A percentile compares a stretch with the other conserved stretches of the same genome.
Conservation (phyloP, 495 filamentous ascomycete genomes). For the Podospora fimiseda region DNA sequence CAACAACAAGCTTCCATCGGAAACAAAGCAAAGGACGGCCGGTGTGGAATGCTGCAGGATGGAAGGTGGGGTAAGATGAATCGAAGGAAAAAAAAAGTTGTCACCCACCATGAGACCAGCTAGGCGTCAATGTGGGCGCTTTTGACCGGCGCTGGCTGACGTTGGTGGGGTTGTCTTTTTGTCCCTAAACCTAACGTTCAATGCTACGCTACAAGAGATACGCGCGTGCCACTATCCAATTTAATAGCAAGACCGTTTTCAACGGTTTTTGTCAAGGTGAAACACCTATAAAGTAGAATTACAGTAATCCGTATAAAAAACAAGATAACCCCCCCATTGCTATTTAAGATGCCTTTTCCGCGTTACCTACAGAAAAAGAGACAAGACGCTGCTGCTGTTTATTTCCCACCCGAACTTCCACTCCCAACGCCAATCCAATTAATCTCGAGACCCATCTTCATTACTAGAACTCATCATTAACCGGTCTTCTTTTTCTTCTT, state of each 20-base stretch:
- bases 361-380: too few species aligned
- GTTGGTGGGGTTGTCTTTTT: slow-evolving; percentile 14
- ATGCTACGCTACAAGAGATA: too few species aligned
- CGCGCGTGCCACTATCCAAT: not conserved
- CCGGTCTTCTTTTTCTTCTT: slow-evolving; percentile 47
- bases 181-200: too few species aligned
- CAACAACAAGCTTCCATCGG: not conserved
- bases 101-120: slow-evolving; percentile 3
- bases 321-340: too few species aligned
- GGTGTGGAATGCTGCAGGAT: slow-evolving; percentile 3
- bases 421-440: not conserved
- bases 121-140: not conserved
- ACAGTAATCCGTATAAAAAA: too few species aligned
- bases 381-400: not conserved
- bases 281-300: too few species aligned
- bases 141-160: not conserved
- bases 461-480: slow-evolving; percentile 8
- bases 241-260: too few species aligned
- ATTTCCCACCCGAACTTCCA: not conserved
- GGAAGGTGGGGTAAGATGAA: slow-evolving; percentile 11
- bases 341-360: too few species aligned
- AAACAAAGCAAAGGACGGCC: slow-evolving; percentile 1
- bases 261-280: too few species aligned
- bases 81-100: slow-evolving; percentile 5
- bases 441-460: not conserved